A percentile compares a stretch with the other conserved stretches of the same genome.
Conservation (phyloP, 2,329 filamentous ascomycete genomes). For the Beauveria caledonica region DNA sequence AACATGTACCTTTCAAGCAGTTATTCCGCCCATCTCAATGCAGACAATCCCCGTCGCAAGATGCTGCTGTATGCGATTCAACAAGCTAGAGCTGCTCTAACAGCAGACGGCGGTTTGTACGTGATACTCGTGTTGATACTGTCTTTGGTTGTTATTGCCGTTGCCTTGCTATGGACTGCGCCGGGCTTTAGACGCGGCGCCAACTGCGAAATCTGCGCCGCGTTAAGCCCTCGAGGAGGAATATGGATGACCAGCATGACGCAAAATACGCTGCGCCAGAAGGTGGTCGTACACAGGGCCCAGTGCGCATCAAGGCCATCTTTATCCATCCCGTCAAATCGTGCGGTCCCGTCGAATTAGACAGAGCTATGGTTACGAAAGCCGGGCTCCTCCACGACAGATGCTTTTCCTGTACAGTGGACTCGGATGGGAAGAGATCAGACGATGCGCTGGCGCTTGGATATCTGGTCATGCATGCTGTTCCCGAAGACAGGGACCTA, state of each 20-base stretch:
- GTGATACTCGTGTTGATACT: not conserved
- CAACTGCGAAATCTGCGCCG: conserved; percentile 11
- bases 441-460: conserved; percentile 17
- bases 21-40: too few species aligned
- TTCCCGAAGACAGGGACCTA: conserved; percentile 18
- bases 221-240: conserved; percentile 16
- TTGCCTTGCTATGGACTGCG: not conserved
- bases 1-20: too few species aligned
- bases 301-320: conserved; percentile 20
- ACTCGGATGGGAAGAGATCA: conserved; percentile 18
- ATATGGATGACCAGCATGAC: conserved; percentile 21
- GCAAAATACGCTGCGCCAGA: conserved; percentile 12
- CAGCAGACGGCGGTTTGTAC: not conserved
- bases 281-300: not conserved
- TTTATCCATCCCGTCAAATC: conserved; percentile 23
- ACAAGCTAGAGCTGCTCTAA: not conserved
- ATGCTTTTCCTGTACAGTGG: conserved; percentile 22
- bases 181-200: not conserved
- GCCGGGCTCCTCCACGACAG: conserved; percentile 19
- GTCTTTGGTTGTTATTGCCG: not conserved
- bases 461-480: conserved; percentile 24
- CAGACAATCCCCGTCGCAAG: not conserved
- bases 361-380: conserved; percentile 18
- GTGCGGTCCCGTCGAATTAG: conserved; percentile 19
- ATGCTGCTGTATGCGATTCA: not conserved